Conservation (phyloP, 75 land plant species). For the Sequoia sempervirens region DNA sequence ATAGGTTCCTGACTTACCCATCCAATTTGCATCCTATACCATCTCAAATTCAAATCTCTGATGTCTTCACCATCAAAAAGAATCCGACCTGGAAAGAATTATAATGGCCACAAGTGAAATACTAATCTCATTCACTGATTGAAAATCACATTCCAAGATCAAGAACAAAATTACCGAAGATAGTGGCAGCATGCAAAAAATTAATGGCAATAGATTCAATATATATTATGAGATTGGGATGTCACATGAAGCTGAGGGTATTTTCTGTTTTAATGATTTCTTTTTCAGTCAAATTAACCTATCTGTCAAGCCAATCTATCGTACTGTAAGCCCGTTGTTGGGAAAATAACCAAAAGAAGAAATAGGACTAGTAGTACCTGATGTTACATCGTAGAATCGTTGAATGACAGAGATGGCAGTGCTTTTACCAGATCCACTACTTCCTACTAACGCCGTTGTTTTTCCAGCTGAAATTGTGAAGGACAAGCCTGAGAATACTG, state of each 20-base stretch:
- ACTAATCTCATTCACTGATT: neutral
- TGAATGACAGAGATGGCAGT: conserved; percentile 50
- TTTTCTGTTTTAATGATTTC: neutral
- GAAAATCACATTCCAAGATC: neutral
- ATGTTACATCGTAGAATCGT: conserved; percentile 60
- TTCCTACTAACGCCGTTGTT: conserved; percentile 65
- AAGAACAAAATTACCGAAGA: neutral
- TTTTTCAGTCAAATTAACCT: no score
- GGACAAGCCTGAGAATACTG: conserved; percentile 39
- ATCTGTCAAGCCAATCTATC: no score
- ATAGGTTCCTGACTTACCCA: conserved; percentile 6
- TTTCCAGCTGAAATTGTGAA: conserved; percentile 46
- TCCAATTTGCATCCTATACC: conserved; percentile 9
- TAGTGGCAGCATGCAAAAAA: no score
- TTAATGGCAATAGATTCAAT: no score
- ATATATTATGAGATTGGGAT: neutral
- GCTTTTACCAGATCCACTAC: conserved; percentile 80
- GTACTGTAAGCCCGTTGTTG: no score
- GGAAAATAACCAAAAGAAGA: neutral
- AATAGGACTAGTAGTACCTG: conserved; percentile 14
- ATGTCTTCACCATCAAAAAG: conserved; percentile 8
- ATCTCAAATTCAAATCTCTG: conserved; percentile 1
- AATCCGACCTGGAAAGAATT: conserved; percentile 18
- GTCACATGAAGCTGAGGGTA: neutral
- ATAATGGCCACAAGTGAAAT: neutral